Evolutionary conservation across 768 basidiomycete species (phyloP).

Genomic region (Naematelia aurantialba): DNA sequence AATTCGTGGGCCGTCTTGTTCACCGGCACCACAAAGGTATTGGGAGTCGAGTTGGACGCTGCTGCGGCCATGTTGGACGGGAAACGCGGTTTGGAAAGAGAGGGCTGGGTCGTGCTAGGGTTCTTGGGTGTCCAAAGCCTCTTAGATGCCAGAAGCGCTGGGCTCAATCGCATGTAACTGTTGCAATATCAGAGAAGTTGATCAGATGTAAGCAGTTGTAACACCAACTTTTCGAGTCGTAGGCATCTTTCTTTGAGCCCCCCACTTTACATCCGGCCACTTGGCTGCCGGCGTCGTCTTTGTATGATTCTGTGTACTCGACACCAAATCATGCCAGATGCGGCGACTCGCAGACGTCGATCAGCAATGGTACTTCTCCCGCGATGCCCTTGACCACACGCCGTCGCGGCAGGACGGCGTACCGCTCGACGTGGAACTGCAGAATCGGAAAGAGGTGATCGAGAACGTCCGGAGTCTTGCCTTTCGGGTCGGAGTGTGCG

Average conservation of each 20-base stretch:
- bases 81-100: slow-evolving; percentile 3
- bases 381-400: slow-evolving; percentile 22
- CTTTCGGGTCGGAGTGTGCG: slow-evolving; percentile 16
- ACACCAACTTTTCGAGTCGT: background rate
- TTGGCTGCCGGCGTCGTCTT: background rate
- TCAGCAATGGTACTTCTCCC: slow-evolving; percentile 44
- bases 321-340: slow-evolving; percentile 13
- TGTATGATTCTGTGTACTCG: background rate
- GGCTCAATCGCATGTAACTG: background rate
- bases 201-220: background rate
- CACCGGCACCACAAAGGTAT: slow-evolving; percentile 51
- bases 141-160: background rate
- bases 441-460: slow-evolving; percentile 24
- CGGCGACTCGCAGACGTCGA: slow-evolving; percentile 25
- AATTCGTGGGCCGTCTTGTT: slow-evolving; percentile 84
- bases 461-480: slow-evolving; percentile 33
- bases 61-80: slow-evolving; percentile 16
- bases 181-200: background rate
- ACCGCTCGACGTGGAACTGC: slow-evolving; percentile 22
- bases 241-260: background rate
- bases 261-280: background rate
- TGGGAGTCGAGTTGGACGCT: slow-evolving; percentile 42
- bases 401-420: slow-evolving; percentile 37
- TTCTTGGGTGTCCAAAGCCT: slow-evolving; percentile 5
- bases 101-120: slow-evolving; percentile 8